Evolutionary conservation across 2,329 filamentous ascomycete genomes (phyloP).

Genomic region (Paecilomyces dactylethromorphus): DNA sequence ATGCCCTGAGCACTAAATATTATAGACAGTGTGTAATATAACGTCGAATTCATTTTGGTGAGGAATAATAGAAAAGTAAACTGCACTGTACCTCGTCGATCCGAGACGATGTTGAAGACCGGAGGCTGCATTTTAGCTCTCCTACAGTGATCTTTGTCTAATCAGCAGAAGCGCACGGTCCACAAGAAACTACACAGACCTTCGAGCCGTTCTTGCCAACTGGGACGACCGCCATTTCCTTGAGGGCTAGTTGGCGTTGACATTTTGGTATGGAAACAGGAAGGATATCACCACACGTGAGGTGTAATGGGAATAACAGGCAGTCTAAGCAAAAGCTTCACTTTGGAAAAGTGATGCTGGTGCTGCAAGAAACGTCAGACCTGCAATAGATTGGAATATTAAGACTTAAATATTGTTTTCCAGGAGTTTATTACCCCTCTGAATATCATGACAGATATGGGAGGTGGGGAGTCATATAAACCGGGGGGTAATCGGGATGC

Average conservation of each 20-base stretch:
- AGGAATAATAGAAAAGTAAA: slow-evolving; percentile 12
- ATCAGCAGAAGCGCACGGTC: slow-evolving; percentile 4
- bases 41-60: slow-evolving; percentile 9
- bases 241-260: slow-evolving; percentile 16
- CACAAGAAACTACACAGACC: slow-evolving; percentile 34
- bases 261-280: slow-evolving; percentile 9
- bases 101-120: slow-evolving; percentile 65
- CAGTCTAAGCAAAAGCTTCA: not conserved
- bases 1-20: not conserved
- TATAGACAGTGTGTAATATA: not conserved
- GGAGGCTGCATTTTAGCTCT: slow-evolving; percentile 49
- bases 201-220: slow-evolving; percentile 54
- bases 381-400: not conserved
- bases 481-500: slow-evolving; percentile 20
- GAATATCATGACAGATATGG: slow-evolving; percentile 16
- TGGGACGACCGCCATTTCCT: slow-evolving; percentile 17
- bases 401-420: slow-evolving; percentile 2
- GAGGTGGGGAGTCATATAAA: slow-evolving; percentile 33
- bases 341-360: not conserved
- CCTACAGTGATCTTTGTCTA: slow-evolving; percentile 50
- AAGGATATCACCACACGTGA: not conserved
- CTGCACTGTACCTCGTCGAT: slow-evolving; percentile 58
- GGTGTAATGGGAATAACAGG: not conserved
- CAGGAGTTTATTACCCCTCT: not conserved
- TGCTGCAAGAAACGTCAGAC: slow-evolving; percentile 1